These are phyloP conservation scores for Candida sanyaensis DNA, from an alignment of 1,139 yeast genomes.

Conservation along the genomic window DNA sequence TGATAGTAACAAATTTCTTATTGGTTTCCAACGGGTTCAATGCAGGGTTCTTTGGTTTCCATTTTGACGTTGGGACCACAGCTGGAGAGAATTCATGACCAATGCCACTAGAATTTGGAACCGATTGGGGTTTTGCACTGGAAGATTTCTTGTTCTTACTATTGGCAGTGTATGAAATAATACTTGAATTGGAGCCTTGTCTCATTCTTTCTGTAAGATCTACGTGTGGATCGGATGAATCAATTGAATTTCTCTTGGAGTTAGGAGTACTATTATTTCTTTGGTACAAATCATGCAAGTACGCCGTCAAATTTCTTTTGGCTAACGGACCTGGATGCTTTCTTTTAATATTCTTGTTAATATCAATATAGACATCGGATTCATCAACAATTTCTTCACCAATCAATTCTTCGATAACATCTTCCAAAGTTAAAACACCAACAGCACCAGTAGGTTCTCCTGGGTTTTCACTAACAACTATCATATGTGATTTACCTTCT, in stretches of 20 bases:
- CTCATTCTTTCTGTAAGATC: conserved; percentile 14
- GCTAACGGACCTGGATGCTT: conserved; percentile 84
- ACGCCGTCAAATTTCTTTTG: conserved; percentile 68
- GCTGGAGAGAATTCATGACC: conserved; percentile 3
- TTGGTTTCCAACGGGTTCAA: conserved; percentile 76
- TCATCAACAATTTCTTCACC: conserved; percentile 98
- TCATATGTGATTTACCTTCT: conserved; percentile 98
- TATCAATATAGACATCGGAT: conserved; percentile 92
- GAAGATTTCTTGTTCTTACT: conserved; percentile 4
- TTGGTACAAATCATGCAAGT: conserved; percentile 60
- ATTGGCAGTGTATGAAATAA: conserved; percentile 12
- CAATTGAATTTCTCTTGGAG: conserved; percentile 44
- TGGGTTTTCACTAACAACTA: conserved; percentile 82
- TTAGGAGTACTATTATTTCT: conserved; percentile 25
- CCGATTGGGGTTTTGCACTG: neutral
- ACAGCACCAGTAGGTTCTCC: conserved; percentile 87
- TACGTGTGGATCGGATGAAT: conserved; percentile 15
- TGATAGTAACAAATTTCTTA: conserved; percentile 70
- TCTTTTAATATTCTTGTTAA: conserved; percentile 82
- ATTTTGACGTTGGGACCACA: conserved; percentile 19
- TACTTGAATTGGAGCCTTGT: conserved; percentile 11
- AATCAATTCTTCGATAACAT: conserved; percentile 94
- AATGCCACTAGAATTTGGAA: neutral
- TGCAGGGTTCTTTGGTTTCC: conserved; percentile 73
- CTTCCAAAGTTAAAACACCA: conserved; percentile 93